These are phyloP conservation scores for Verticillium isaacii DNA, from an alignment of 2,329 filamentous ascomycete species.

Conservation along the genomic window DNA sequence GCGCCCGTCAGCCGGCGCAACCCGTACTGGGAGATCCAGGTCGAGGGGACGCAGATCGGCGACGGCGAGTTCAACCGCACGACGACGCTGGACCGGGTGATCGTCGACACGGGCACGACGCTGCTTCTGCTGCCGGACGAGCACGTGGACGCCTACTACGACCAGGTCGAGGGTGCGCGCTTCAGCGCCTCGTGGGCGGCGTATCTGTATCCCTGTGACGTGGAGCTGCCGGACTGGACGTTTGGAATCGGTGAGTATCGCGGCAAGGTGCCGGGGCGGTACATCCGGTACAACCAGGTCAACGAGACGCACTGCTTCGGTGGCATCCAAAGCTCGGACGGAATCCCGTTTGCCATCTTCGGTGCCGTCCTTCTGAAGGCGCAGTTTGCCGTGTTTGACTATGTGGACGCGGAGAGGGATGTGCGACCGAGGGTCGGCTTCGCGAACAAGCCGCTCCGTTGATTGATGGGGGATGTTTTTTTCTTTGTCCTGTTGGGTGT, in stretches of 20 bases:
- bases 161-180: slow-evolving; percentile 44
- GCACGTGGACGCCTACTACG: slow-evolving; percentile 57
- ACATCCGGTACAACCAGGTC: slow-evolving; percentile 30
- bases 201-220: slow-evolving; percentile 53
- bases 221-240: slow-evolving; percentile 39
- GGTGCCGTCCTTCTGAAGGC: slow-evolving; percentile 38
- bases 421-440: slow-evolving; percentile 24
- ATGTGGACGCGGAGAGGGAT: slow-evolving; percentile 14
- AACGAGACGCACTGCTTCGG: slow-evolving; percentile 26
- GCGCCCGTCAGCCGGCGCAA: slow-evolving; percentile 42
- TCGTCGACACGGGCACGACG: slow-evolving; percentile 69
- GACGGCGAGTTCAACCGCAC: background rate
- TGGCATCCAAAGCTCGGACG: slow-evolving; percentile 29
- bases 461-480: background rate
- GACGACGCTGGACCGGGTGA: slow-evolving; percentile 32
- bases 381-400: slow-evolving; percentile 37
- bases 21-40: slow-evolving; percentile 59
- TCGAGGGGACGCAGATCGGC: slow-evolving; percentile 52
- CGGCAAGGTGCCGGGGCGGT: slow-evolving; percentile 28
- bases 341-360: slow-evolving; percentile 32
- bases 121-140: slow-evolving; percentile 53
- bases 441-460: slow-evolving; percentile 28
- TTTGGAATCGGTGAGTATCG: slow-evolving; percentile 28
- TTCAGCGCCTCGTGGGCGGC: slow-evolving; percentile 43
- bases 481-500: background rate